These are phyloP conservation scores for Patellifolia procumbens DNA, from an alignment of 179 eudicot genomes.

Conservation along the genomic window DNA sequence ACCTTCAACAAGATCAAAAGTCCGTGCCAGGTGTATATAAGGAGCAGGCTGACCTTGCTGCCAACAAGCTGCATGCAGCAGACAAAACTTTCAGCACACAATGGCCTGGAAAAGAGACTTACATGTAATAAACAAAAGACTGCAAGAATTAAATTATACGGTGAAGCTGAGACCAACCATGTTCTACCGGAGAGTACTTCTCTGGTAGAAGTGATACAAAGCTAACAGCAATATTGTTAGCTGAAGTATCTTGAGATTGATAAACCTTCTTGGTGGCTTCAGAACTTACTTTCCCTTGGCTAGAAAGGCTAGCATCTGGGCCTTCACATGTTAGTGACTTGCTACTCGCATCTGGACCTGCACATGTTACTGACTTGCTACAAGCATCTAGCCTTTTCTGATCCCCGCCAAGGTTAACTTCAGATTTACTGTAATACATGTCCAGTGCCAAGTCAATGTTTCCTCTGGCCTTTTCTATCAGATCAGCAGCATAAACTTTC, in stretches of 20 bases:
- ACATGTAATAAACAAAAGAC: neutral
- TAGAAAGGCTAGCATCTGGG: slow-evolving; percentile 26
- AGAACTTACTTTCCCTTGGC: slow-evolving; percentile 34
- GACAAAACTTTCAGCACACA: slow-evolving; percentile 20
- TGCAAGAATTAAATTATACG: neutral
- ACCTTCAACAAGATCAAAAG: slow-evolving; percentile 83
- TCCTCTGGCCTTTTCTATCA: slow-evolving; percentile 65
- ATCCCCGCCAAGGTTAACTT: slow-evolving; percentile 29
- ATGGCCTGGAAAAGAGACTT: slow-evolving; percentile 6
- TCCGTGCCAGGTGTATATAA: slow-evolving; percentile 81
- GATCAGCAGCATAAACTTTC: slow-evolving; percentile 52
- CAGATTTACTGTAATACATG: slow-evolving; percentile 47
- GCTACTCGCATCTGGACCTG: slow-evolving; percentile 26
- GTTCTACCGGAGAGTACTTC: slow-evolving; percentile 72
- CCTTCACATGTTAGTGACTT: no score
- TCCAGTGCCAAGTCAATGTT: slow-evolving; percentile 78
- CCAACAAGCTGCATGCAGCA: slow-evolving; percentile 84
- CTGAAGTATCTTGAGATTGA: slow-evolving; percentile 26
- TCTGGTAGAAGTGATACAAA: slow-evolving; percentile 65
- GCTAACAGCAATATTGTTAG: slow-evolving; percentile 33
- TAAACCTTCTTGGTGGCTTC: slow-evolving; percentile 31
- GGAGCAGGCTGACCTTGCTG: slow-evolving; percentile 83
- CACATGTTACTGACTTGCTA: slow-evolving; percentile 29
- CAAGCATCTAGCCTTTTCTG: slow-evolving; percentile 27
- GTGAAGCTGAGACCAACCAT: slow-evolving; percentile 56